Conservation (phyloP, 2,329 filamentous ascomycete species). For the Fusarium sp. region DNA sequence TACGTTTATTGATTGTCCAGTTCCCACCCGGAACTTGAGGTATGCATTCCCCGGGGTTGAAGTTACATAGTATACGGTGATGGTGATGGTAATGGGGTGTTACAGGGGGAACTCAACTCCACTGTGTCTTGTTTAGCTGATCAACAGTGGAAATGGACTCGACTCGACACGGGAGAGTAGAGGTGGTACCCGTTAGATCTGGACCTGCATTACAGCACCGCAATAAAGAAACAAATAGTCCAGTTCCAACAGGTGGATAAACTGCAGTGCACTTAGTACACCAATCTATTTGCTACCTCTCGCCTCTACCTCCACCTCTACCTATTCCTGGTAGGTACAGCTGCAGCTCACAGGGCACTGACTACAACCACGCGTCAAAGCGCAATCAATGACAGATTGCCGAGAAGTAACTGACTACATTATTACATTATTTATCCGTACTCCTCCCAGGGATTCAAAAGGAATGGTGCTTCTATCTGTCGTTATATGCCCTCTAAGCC, state of each 20-base stretch:
- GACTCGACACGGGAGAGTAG: too few species aligned
- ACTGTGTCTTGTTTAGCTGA: too few species aligned
- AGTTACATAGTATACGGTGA: neutral
- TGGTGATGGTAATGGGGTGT: too few species aligned
- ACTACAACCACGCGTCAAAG: conserved; percentile 27
- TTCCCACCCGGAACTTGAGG: too few species aligned
- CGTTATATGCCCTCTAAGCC: neutral
- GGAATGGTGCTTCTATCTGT: conserved; percentile 8
- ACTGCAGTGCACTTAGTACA: neutral
- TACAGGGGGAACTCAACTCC: too few species aligned
- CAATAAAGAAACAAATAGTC: too few species aligned
- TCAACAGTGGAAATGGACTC: too few species aligned
- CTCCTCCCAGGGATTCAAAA: conserved; percentile 5
- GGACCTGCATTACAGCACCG: too few species aligned
- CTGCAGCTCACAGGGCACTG: neutral
- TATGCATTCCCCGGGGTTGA: neutral
- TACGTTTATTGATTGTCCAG: neutral
- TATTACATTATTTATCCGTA: conserved; percentile 7
- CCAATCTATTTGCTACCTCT: too few species aligned
- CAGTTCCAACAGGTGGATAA: too few species aligned
- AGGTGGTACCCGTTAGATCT: too few species aligned
- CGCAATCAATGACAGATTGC: conserved; percentile 32
- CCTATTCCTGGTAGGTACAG: neutral
- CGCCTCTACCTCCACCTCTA: too few species aligned
- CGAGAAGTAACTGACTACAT: conserved; percentile 20